Conservation (phyloP, 331 rosid species). For the Quercus tomentella region DNA sequence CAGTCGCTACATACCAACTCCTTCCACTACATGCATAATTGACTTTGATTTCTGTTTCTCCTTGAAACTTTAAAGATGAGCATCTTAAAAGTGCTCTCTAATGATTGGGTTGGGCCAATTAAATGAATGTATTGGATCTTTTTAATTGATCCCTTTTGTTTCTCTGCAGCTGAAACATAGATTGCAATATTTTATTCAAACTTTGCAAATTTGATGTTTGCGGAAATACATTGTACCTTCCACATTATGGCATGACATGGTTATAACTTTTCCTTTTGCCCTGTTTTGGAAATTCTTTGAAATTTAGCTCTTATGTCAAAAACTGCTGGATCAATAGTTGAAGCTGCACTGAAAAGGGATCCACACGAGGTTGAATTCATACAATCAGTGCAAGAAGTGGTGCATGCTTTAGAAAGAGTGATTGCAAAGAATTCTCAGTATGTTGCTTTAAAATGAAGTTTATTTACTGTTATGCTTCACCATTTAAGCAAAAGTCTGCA, state of each 20-base stretch:
- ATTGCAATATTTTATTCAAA: neutral
- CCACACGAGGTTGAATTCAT: slow-evolving; percentile 93
- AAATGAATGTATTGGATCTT: neutral
- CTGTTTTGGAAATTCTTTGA: slow-evolving; percentile 37
- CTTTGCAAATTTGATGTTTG: neutral
- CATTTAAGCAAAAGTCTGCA: neutral
- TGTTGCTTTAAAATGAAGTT: slow-evolving; percentile 35
- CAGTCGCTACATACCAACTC: neutral
- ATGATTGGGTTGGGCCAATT: neutral
- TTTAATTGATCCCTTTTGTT: slow-evolving; percentile 14
- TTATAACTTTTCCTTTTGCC: slow-evolving; percentile 16
- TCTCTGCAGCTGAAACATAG: slow-evolving; percentile 14
- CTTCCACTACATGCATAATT: neutral
- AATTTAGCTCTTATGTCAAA: slow-evolving; percentile 89
- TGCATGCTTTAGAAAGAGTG: slow-evolving; percentile 97
- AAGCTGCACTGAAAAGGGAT: slow-evolving; percentile 94
- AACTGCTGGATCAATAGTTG: slow-evolving; percentile 95
- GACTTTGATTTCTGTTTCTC: neutral
- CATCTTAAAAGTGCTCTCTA: neutral
- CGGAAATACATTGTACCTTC: neutral
- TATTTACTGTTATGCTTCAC: neutral
- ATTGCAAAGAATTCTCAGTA: slow-evolving; percentile 96
- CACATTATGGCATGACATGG: neutral
- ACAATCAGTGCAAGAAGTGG: slow-evolving; percentile 88
- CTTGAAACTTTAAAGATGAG: neutral